These are phyloP conservation scores for Scutellaria minor DNA, from an alignment of 257 asterid species.

Conservation along the genomic window DNA sequence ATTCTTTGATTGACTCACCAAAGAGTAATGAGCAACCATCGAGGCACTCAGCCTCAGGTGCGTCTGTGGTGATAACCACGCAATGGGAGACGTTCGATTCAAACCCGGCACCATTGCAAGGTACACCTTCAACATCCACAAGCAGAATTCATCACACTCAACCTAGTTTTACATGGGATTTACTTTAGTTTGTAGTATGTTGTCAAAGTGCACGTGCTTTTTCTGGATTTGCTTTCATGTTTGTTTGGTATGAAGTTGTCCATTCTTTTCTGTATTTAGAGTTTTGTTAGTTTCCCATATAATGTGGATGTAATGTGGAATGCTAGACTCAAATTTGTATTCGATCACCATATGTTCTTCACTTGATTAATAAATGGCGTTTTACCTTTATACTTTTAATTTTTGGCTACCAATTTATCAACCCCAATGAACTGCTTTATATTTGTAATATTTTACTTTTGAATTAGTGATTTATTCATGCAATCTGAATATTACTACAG, in stretches of 20 bases:
- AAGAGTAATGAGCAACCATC: slow-evolving; percentile 44
- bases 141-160: slow-evolving; percentile 43
- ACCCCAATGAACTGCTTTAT: slow-evolving; percentile 26
- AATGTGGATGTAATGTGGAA: no score
- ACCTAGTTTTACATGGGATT: slow-evolving; percentile 73
- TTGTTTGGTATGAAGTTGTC: slow-evolving; percentile 48
- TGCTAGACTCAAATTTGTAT: no score
- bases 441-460: slow-evolving; percentile 27
- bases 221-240: slow-evolving; percentile 41
- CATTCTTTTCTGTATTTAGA: slow-evolving; percentile 76
- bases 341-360: slow-evolving; percentile 31
- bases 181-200: slow-evolving; percentile 49
- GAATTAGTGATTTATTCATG: no score
- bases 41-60: slow-evolving; percentile 56
- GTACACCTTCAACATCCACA: slow-evolving; percentile 37
- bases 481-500: no score
- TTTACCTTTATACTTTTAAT: neutral
- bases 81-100: slow-evolving; percentile 95
- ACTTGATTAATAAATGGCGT: slow-evolving; percentile 50
- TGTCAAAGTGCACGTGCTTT: slow-evolving; percentile 1
- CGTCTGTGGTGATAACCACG: slow-evolving; percentile 76
- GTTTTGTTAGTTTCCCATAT: slow-evolving; percentile 46
- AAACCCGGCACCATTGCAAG: slow-evolving; percentile 39
- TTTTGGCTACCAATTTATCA: neutral
- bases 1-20: slow-evolving; percentile 44